A percentile compares a stretch with the other conserved stretches of the same genome.
These are phyloP conservation scores for Pneumocystis wakefieldiae DNA, from an alignment of 1,139 yeast species.

Conservation along the genomic window DNA sequence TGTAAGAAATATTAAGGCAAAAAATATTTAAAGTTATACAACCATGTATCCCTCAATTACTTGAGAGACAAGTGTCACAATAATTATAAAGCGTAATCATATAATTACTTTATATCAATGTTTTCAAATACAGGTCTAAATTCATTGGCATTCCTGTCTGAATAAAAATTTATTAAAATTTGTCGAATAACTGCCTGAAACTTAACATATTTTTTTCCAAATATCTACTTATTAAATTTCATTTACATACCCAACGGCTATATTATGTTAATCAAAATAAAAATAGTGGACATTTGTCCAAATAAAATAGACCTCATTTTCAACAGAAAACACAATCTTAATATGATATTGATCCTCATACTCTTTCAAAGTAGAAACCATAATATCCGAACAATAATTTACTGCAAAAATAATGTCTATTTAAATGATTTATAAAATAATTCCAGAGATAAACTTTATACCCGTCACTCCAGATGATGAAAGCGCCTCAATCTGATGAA, in stretches of 20 bases:
- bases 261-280: background rate
- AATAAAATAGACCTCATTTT: slow-evolving; percentile 43
- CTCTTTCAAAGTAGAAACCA: slow-evolving; percentile 86
- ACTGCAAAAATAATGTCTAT: slow-evolving; percentile 93
- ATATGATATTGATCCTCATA: slow-evolving; percentile 94
- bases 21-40: too few species aligned
- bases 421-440: background rate
- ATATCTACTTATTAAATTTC: background rate
- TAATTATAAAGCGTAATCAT: too few species aligned
- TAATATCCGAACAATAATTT: slow-evolving; percentile 97
- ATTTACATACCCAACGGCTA: background rate
- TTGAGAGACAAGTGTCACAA: too few species aligned
- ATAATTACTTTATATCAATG: too few species aligned
- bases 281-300: background rate
- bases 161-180: too few species aligned
- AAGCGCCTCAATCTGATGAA: slow-evolving; percentile 95
- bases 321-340: slow-evolving; percentile 89
- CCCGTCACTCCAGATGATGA: slow-evolving; percentile 93
- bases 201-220: background rate
- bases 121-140: too few species aligned
- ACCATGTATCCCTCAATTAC: too few species aligned
- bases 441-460: background rate
- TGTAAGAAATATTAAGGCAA: too few species aligned
- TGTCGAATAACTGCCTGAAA: too few species aligned
- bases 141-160: too few species aligned